Percentiles rank a stretch among this genome's conserved stretches.
Conservation (phyloP, 192 early-diverging fungal genomes). For the Oehlia diaphana region DNA sequence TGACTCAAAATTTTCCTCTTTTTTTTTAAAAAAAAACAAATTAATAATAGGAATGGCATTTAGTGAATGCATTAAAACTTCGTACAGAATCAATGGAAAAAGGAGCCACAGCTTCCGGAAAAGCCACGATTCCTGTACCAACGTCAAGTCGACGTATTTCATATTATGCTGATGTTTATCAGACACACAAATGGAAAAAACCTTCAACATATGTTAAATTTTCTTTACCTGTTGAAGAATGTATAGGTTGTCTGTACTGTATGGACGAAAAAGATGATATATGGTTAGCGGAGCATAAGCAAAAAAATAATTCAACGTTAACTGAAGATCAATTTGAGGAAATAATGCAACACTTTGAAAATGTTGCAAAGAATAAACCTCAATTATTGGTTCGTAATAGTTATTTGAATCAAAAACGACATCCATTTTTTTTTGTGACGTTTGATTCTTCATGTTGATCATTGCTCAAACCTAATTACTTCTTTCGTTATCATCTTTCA, state of each 20-base stretch:
- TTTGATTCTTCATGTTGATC: neutral
- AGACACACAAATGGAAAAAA: constrained; percentile 60
- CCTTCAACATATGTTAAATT: constrained; percentile 84
- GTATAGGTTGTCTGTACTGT: constrained; percentile 84
- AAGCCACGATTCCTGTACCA: constrained; percentile 84
- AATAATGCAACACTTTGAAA: constrained; percentile 77
- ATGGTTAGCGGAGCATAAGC: constrained; percentile 60
- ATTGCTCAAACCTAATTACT: neutral
- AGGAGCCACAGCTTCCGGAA: constrained; percentile 83
- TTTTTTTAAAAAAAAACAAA: neutral
- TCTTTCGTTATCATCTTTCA: constrained; percentile 4
- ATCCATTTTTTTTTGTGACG: no score
- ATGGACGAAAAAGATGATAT: constrained; percentile 83
- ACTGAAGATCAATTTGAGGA: constrained; percentile 52
- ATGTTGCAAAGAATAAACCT: constrained; percentile 18
- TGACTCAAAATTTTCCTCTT: constrained; percentile 6
- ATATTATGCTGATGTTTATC: constrained; percentile 73
- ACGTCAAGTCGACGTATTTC: constrained; percentile 75
- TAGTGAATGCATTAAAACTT: neutral
- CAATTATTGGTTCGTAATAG: neutral
- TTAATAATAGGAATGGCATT: constrained; percentile 46
- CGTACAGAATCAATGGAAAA: neutral
- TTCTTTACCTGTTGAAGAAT: constrained; percentile 85
- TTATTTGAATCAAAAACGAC: no score
- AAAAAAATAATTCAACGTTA: constrained; percentile 28